These are phyloP conservation scores for Gossypium gossypioides DNA, from an alignment of 441 rosid genomes.

Conservation along the genomic window DNA sequence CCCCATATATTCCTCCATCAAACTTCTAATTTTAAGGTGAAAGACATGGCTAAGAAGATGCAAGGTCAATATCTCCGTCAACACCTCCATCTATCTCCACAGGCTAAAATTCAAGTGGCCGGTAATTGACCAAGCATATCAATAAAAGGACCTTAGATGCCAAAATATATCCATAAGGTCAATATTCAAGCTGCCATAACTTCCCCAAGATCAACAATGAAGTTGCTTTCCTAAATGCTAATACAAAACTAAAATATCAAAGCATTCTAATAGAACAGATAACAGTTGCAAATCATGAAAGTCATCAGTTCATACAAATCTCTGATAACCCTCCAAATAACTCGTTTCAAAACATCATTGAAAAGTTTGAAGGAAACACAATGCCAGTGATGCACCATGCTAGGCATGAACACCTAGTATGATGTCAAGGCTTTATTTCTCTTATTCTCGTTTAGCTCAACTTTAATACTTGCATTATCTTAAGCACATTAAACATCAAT, in stretches of 20 bases:
- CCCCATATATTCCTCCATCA: background rate
- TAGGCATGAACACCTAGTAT: background rate
- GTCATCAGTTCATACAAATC: background rate
- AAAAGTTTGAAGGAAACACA: background rate
- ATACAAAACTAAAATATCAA: background rate
- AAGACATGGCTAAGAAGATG: background rate
- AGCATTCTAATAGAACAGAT: background rate
- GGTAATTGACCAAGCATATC: background rate
- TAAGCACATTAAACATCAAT: too few relatives aligned
- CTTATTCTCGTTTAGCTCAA: background rate
- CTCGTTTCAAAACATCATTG: background rate
- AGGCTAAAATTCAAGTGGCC: background rate
- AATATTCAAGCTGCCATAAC: background rate
- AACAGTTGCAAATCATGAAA: background rate
- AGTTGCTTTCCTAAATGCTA: background rate
- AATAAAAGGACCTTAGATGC: background rate
- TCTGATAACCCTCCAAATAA: background rate
- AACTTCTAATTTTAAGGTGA: background rate
- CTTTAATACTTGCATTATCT: background rate
- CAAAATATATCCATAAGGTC: background rate
- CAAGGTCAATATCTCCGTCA: background rate
- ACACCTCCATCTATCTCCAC: background rate
- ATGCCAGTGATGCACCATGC: background rate
- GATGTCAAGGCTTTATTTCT: background rate
- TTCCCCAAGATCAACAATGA: background rate